Base-by-base conservation (phyloP, 129 eudicot genomes). In the Chrysanthemum makinoi region DNA sequence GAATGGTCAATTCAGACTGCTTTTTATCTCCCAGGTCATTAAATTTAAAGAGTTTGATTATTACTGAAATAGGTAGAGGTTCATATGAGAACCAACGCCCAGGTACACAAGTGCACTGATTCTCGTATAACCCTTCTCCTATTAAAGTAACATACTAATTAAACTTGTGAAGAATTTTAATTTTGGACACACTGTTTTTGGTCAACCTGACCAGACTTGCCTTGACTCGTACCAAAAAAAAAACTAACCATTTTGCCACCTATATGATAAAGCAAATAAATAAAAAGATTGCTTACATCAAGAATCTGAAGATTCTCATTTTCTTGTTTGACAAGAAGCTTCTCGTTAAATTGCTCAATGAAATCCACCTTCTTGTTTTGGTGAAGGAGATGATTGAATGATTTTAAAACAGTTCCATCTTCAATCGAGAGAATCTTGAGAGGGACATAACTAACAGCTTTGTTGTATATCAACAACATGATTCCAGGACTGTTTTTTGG, bases 331-430 rank as follows among this genome's bases (percentile, higher is more conserved):
- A 39, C 46, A 39, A 39, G 46, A 39, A 39, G 96, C 87, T 88
- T 88, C 58, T 88, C 95, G 22, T 88, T 85, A 70, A 88, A 88
- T 56, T 83, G 95, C 72, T 88, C 95, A 20, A 88, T 88, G 75
- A 88, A 88, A 72, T 88, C 96, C 66, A 88, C 88, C 76, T 88
- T 88, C 80, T 83, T 88, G 72, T 86, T 88, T 47, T 85, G 89
- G 56, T 88, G 96, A 72, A 88, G 90, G 13, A 81, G 83, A 70
- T 88, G 96, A 70, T 81, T 86, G 75, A 88, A 88, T 55, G 96
- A 85, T 79, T 83, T 85, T 13, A 88, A 80, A 71, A 88, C 91
- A 70, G 96, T 79, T 15, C 96, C 96, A 80, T 88, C 95, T 70
- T 88, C 95, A 17, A 88, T 88, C 6, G 95, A 88, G 26, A 88